Evolutionary conservation across 2,329 filamentous ascomycete species (phyloP), one percentile per base, ranked within the genome.

Genomic region (Alternaria arborescens): DNA sequence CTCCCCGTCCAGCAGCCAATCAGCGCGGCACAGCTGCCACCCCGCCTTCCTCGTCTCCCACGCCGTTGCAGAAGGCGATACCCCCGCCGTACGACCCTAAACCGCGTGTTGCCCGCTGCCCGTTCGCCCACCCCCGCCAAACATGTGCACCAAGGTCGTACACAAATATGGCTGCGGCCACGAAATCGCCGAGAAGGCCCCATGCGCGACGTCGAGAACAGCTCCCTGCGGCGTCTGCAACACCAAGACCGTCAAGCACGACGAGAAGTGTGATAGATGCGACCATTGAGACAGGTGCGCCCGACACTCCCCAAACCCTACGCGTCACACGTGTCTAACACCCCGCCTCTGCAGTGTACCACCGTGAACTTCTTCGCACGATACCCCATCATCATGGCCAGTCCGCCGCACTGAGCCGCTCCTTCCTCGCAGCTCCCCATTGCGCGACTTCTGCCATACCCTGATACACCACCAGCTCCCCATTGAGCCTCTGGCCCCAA

Each of bases 121-220:
- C 53, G 24, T 26, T 26, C 24, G 24, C 24, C 24, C 24, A 26
- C 61, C 61, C 54, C 57, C 65, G 64, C 68, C 68, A 69, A 54
- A 32, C 69, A 83, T 83, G 81, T 84, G 82, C 72, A 82, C 78
- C 59, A 76, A 80, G 70, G 77, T 83, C 65, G 77, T 82, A 66
- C 82, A 83, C 75, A 71, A 73, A 55, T 84, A 83, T 72, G 74
- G 77, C 67, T 84, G 82, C 71, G 80, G 79, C 67, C 82, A 83
- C 70, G 74, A 77, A 60, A 74, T 77, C 40, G 69, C 74, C 48
- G 80, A 82, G 59, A 79, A 78, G 63, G 80, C 81, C 24, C 75
- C 77, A 22, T 84, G 82, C 73, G 81, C 82, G n/a, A 77, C 76
- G 12, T 83, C 82, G 52, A 80, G 79, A 73, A 76, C 73, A 61